Base-by-base conservation (phyloP, 352 stramenopile genomes). In the Phytophthora pistaciae region DNA sequence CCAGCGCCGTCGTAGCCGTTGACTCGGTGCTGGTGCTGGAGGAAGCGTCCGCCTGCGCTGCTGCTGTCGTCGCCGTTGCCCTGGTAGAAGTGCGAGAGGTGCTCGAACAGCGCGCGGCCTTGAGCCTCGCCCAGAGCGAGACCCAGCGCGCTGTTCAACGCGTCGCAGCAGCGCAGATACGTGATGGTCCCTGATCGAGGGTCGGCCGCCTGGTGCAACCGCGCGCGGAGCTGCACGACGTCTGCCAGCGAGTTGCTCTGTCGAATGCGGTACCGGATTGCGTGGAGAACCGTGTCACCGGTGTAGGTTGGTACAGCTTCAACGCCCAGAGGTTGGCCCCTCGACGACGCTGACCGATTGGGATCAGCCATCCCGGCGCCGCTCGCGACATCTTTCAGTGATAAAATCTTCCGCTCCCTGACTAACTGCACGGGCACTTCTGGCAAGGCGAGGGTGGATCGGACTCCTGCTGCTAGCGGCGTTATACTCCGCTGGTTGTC, bases 361-460 rank as follows among this genome's bases (percentile, higher is more conserved):
- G 33, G 61, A 65, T 76, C 70, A 13, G 65, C 60, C 68, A 85
- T 64, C 8, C 62, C 50, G 1, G 63, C 58, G 5, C 68, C 72
- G 33, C 74, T 85, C 23, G 83, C 87, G 38, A 82, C 78, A 20
- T 92, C 84, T 56, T 86, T 88, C 38, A 92, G 61, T 1, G 81
- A 86, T n/a, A 90, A 31, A 49, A 90, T 90, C 54, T 82, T 86
- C 29, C 78, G 77, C 25, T 71, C 74, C 13, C 61, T 70, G 9
- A 69, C 40, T 13, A 69, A 38, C 18, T 60, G 58, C 1, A 57
- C 42, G 1, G 68, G 64, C n/a, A 46, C 14, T 20, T 76, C 48
- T 23, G 31, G 38, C 21, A n/a, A 20, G 3, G 59, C 14, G 18
- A 29, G 18, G 5, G 42, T 56, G 3, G 25, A 59, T 50, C 49